A percentile compares a stretch with the other conserved stretches of the same genome.
phyloP scores from a whole-genome alignment of 148 eudicot species.

The Camellia japonica region DNA sequence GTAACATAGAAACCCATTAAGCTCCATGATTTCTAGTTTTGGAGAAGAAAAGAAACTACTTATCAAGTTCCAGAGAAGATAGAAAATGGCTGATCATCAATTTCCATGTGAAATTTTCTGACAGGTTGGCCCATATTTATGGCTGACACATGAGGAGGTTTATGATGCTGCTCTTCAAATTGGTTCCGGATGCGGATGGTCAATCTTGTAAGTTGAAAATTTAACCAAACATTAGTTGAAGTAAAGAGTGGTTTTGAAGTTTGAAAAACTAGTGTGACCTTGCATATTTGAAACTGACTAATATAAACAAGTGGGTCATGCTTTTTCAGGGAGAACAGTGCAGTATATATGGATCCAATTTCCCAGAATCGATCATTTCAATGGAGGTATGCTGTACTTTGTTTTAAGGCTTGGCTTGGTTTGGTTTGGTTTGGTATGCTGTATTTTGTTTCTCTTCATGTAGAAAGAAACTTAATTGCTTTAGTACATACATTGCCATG shows the following conservation, averaged over 20 bases:
- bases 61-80: too few species aligned
- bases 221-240: too few species aligned
- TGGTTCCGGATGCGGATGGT: constrained; percentile 57
- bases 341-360: constrained; percentile 77
- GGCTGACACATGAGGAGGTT: constrained; percentile 66
- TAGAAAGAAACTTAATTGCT: too few species aligned
- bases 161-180: constrained; percentile 48
- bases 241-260: too few species aligned
- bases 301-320: background rate
- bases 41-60: too few species aligned
- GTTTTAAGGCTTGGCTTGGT: too few species aligned
- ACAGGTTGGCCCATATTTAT: constrained; percentile 67
- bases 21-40: too few species aligned
- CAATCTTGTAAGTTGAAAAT: constrained; percentile 58
- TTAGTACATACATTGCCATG: too few species aligned
- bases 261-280: too few species aligned
- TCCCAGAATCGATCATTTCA: constrained; percentile 81
- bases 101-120: constrained; percentile 24
- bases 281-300: constrained; percentile 27
- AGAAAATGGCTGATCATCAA: too few species aligned
- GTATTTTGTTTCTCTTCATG: background rate
- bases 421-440: too few species aligned
- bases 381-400: constrained; percentile 47
- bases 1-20: too few species aligned
- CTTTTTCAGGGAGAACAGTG: constrained; percentile 61